Base-by-base conservation (phyloP, 2,329 filamentous ascomycete species). In the Fusarium cyanostomum region DNA sequence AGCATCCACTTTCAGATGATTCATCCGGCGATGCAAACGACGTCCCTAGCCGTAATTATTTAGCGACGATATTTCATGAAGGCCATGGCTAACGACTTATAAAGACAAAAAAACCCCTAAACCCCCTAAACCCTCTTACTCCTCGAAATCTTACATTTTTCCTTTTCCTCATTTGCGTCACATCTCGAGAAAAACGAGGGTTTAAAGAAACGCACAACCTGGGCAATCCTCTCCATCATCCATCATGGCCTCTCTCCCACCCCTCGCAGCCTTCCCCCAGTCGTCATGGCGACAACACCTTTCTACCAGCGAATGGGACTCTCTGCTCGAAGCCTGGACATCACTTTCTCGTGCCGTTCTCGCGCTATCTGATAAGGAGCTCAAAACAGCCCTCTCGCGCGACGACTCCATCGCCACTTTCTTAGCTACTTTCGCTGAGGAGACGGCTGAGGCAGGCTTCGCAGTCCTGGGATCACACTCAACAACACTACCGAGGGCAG, bases 231-330 rank as follows among this genome's bases (percentile, higher is more conserved):
- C 45, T 39, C 31, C 13, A 54, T 46, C 26, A 39, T 38, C 33
- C 43, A 52, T 44, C 45, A 82, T 82, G 79, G 69, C 76, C 69
- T 72, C 78, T 51, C 78, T 94, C 44, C 92, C 92, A 37, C 84
- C 88, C 30, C 83, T 97, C 76, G 92, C 90, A 55, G 86, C 90
- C 16, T 93, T 95, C 69, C 94, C 94, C 15, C 84, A 89, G 60
- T 79, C 85, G 30, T 79, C 81, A 52, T 87, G 92, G 79, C 87
- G 88, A 71, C 84, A 85, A 66, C 84, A 84, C 66, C 84, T 97
- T 58, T 81, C 83, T 34, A 78, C 87, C 4, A 78, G 83, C 46
- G 92, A 97, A 77, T 97, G 93, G 93, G 83, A 89, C 64, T 82
- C 85, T 28, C 92, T 90, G 73, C 79, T 96, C 42, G 85, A 90